Percentiles rank a stretch among this genome's conserved stretches.
Evolutionary conservation across 768 basidiomycete species (phyloP).

Genomic region (Suillus subaureus): DNA sequence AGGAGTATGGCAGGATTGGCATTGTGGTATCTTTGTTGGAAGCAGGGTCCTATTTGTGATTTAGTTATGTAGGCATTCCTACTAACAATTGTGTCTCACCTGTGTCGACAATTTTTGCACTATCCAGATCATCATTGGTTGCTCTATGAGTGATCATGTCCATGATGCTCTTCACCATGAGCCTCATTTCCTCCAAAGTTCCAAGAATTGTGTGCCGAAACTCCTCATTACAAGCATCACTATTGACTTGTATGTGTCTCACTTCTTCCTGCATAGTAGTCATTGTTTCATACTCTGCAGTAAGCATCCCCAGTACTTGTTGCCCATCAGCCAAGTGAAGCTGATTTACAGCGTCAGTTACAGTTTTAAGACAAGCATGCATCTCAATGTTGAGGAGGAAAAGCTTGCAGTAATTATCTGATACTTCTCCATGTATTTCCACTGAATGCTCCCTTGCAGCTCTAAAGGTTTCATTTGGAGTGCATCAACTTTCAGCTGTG

Average conservation of each 20-base stretch:
- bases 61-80: neutral
- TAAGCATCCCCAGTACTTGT: neutral
- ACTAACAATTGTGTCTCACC: conserved; percentile 2
- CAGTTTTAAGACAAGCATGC: neutral
- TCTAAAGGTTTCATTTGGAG: neutral
- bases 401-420: neutral
- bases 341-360: neutral
- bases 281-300: neutral
- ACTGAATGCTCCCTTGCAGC: neutral
- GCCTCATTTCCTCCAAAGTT: neutral
- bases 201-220: neutral
- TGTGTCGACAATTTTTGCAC: conserved; percentile 4
- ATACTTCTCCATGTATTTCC: neutral
- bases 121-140: neutral
- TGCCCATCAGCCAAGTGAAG: neutral
- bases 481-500: neutral
- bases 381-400: neutral
- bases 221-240: neutral
- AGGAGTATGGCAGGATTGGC: conserved; percentile 13
- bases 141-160: conserved; percentile 5
- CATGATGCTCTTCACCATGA: neutral
- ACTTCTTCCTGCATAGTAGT: neutral
- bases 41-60: conserved; percentile 1
- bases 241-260: neutral
- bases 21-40: conserved; percentile 1